phyloP scores from a whole-genome alignment of 108 stramenopile species.

The Pseudonitzschia multiseries region DNA sequence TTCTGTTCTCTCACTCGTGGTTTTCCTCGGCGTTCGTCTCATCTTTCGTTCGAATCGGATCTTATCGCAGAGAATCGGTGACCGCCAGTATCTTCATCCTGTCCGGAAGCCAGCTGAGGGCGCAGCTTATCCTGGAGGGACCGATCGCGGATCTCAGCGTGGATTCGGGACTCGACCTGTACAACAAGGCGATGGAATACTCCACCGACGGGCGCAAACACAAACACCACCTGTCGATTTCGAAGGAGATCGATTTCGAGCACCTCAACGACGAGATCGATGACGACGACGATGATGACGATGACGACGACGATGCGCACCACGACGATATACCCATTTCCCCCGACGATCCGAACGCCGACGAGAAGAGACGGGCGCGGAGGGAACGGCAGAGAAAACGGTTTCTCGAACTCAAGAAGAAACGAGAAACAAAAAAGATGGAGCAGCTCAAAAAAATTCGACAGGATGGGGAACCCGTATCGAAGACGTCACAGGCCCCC shows the following conservation, averaged over 20 bases:
- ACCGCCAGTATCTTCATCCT: constrained; percentile 68
- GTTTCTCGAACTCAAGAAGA: constrained; percentile 34
- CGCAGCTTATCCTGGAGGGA: constrained; percentile 56
- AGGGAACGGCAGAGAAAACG: constrained; percentile 41
- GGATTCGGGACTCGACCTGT: constrained; percentile 32
- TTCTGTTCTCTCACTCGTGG: background rate
- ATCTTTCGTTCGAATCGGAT: background rate
- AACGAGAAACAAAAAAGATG: constrained; percentile 32
- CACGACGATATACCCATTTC: constrained; percentile 34
- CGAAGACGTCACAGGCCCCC: constrained; percentile 46
- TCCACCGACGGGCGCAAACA: background rate
- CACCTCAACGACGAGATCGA: constrained; percentile 37
- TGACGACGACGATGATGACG: constrained; percentile 34
- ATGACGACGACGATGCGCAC: constrained; percentile 17
- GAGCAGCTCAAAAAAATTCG: constrained; percentile 39
- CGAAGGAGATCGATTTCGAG: constrained; percentile 63
- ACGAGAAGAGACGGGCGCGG: constrained; percentile 25
- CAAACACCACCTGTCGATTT: constrained; percentile 17
- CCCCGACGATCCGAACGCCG: constrained; percentile 32
- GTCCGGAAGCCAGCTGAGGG: constrained; percentile 56
- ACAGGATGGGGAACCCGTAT: constrained; percentile 63
- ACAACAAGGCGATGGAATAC: constrained; percentile 20
- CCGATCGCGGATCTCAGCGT: constrained; percentile 54
- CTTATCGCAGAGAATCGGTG: constrained; percentile 39
- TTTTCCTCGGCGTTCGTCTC: background rate